These are phyloP conservation scores for Globisporangium cystogenes DNA, from an alignment of 352 stramenopile genomes.

Conservation along the genomic window DNA sequence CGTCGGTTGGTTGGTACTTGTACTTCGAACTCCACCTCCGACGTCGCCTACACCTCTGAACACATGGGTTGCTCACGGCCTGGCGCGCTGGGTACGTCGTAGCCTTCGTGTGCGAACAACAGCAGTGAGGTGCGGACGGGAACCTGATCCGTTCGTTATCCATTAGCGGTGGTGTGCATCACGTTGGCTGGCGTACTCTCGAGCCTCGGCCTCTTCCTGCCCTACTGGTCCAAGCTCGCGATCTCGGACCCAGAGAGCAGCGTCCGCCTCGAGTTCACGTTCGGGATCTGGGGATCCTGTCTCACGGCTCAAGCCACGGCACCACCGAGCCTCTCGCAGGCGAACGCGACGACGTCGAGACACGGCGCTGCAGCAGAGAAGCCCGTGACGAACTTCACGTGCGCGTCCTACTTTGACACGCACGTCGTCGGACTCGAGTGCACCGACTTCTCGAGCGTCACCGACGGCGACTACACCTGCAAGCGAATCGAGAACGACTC, in stretches of 20 bases:
- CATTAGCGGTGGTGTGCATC: constrained; percentile 27
- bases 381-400: constrained; percentile 30
- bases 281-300: constrained; percentile 53
- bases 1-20: too few species aligned
- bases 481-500: constrained; percentile 16
- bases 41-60: not conserved
- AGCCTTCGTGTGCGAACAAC: too few species aligned
- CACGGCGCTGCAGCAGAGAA: not conserved
- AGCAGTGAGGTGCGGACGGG: too few species aligned
- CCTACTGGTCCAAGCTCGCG: constrained; percentile 44
- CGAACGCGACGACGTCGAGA: not conserved
- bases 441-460: constrained; percentile 5
- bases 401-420: constrained; percentile 29
- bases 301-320: constrained; percentile 31
- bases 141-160: too few species aligned
- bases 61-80: constrained; percentile 46
- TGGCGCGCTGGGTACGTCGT: constrained; percentile 31
- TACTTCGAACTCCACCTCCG: too few species aligned
- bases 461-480: constrained; percentile 8
- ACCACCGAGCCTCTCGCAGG: constrained; percentile 1
- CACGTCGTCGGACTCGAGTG: constrained; percentile 26
- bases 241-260: not conserved
- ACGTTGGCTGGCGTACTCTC: constrained; percentile 27
- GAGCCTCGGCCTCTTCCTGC: constrained; percentile 33
- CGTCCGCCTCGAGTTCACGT: constrained; percentile 32